phyloP scores from a whole-genome alignment of 169 alveolate species.

The Cryptosporidium tyzzeri region DNA sequence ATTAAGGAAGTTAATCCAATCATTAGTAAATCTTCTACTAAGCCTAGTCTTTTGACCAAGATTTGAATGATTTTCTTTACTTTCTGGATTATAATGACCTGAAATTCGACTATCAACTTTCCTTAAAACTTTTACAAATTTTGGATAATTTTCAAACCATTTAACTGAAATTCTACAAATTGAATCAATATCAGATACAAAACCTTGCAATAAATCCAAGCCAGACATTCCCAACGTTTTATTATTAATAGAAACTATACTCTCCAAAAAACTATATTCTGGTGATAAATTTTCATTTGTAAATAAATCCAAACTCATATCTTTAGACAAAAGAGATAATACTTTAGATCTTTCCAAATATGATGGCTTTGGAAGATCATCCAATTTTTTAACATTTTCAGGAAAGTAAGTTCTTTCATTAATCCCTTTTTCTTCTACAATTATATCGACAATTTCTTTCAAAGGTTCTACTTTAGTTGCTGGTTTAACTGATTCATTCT shows the following conservation, averaged over 20 bases:
- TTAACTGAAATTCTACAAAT: constrained; percentile 40
- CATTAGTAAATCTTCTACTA: constrained; percentile 18
- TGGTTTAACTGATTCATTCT: neutral
- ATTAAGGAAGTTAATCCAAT: constrained; percentile 37
- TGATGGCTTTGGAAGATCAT: neutral
- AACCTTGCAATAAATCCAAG: neutral
- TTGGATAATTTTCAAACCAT: constrained; percentile 67
- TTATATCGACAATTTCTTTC: neutral
- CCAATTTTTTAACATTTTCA: neutral
- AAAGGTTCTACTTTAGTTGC: neutral
- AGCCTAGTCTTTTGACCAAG: neutral
- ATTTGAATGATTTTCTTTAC: neutral
- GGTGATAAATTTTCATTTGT: neutral
- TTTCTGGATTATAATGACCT: neutral
- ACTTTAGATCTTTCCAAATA: neutral
- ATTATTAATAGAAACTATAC: neutral
- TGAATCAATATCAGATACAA: constrained; percentile 50
- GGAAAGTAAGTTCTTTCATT: neutral
- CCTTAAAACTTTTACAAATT: constrained; percentile 39
- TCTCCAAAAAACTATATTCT: neutral
- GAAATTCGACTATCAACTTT: neutral
- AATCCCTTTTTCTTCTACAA: neutral
- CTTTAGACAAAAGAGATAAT: constrained; percentile 5
- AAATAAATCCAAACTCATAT: neutral
- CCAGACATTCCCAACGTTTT: neutral